Evolutionary conservation across 1,139 yeast genomes (phyloP).

Genomic region (Scheffersomyces illinoinensis): DNA sequence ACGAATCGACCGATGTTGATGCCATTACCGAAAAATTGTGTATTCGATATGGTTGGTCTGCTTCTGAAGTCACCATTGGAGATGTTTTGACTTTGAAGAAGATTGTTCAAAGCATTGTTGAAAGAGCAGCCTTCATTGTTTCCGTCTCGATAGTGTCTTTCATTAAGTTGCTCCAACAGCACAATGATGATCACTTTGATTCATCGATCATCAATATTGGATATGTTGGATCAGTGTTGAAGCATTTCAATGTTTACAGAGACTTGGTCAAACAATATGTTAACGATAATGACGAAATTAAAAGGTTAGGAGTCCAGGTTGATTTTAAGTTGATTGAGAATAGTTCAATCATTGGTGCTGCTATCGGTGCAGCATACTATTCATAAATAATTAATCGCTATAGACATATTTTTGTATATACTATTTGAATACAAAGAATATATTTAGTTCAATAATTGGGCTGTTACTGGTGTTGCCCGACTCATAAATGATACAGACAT

Average conservation of each 20-base stretch:
- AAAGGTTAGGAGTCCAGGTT: conserved; percentile 27
- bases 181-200: conserved; percentile 16
- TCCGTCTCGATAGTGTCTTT: conserved; percentile 38
- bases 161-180: conserved; percentile 34
- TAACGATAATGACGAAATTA: conserved; percentile 30
- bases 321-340: conserved; percentile 41
- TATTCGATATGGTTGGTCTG: conserved; percentile 24
- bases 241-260: conserved; percentile 38
- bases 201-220: conserved; percentile 33
- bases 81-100: conserved; percentile 32
- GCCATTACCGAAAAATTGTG: conserved; percentile 22
- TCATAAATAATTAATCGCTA: conserved; percentile 3
- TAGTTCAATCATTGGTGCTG: conserved; percentile 50
- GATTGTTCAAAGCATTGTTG: conserved; percentile 30
- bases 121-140: conserved; percentile 44
- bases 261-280: conserved; percentile 28
- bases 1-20: conserved; percentile 28
- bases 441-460: conserved; percentile 44
- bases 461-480: conserved; percentile 51
- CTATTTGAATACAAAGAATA: background rate
- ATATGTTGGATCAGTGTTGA: conserved; percentile 47
- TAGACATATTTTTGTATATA: background rate
- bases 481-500: conserved; percentile 4
- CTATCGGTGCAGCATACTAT: conserved; percentile 49
- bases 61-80: conserved; percentile 13